phyloP scores from a whole-genome alignment of 768 basidiomycete genomes.

The Podaxis carcinomalis region DNA sequence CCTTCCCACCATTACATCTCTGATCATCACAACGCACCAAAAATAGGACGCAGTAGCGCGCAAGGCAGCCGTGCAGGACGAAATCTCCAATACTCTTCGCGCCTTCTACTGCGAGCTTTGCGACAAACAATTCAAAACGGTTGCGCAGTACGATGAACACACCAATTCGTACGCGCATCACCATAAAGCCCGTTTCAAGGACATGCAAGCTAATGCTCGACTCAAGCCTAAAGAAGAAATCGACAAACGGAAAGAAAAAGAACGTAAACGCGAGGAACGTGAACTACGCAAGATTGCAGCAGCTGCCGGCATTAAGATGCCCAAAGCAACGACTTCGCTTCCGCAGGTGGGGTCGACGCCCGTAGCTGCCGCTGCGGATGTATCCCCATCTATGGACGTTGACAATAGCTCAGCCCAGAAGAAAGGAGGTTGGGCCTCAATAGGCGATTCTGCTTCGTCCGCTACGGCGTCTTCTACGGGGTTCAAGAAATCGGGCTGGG shows the following conservation, averaged over 20 bases:
- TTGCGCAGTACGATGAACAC: conserved; percentile 86
- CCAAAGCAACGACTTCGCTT: conserved; percentile 26
- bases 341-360: conserved; percentile 15
- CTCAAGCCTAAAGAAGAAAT: conserved; percentile 62
- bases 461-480: conserved; percentile 21
- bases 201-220: conserved; percentile 75
- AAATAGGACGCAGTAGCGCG: conserved; percentile 59
- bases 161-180: conserved; percentile 87
- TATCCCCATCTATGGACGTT: conserved; percentile 16
- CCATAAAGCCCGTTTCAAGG: conserved; percentile 76
- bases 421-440: conserved; percentile 49
- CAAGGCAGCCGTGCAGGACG: conserved; percentile 58
- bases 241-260: conserved; percentile 80
- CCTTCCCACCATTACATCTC: background rate
- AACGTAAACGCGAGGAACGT: conserved; percentile 81
- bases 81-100: conserved; percentile 63
- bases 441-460: conserved; percentile 20
- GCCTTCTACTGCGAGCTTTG: conserved; percentile 81
- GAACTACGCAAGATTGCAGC: conserved; percentile 81
- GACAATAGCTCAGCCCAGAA: conserved; percentile 27
- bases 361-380: conserved; percentile 17
- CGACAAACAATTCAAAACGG: conserved; percentile 84
- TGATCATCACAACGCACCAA: conserved; percentile 5
- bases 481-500: conserved; percentile 48
- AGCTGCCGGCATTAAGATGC: conserved; percentile 74